These are phyloP conservation scores for Clarireedia monteithiana DNA, from an alignment of 2,329 filamentous ascomycete genomes.

Conservation along the genomic window DNA sequence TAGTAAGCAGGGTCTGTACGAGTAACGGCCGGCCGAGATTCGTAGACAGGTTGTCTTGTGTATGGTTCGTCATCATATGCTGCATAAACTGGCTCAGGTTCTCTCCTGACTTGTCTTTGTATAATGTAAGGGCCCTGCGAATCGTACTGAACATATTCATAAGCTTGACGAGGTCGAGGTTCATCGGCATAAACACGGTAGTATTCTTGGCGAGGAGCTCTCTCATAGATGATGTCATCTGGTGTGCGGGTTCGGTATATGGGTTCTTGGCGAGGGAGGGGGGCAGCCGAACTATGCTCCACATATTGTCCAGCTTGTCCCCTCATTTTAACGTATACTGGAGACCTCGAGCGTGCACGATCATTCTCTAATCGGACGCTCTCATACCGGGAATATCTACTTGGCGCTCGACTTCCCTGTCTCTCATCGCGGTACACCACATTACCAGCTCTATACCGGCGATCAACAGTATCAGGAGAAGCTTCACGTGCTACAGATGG, in stretches of 20 bases:
- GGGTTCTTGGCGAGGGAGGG: constrained; percentile 22
- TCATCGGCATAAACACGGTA: constrained; percentile 30
- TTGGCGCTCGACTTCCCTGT: constrained; percentile 25
- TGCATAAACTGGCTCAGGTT: constrained; percentile 27
- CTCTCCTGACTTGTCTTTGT: constrained; percentile 33
- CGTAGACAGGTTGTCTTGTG: constrained; percentile 24
- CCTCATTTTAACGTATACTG: constrained; percentile 28
- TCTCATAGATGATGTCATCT: constrained; percentile 27
- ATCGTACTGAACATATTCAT: constrained; percentile 41
- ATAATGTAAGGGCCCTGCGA: constrained; percentile 40
- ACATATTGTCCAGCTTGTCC: constrained; percentile 25
- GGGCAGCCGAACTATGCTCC: constrained; percentile 27
- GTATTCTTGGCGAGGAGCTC: constrained; percentile 29
- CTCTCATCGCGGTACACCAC: constrained; percentile 30
- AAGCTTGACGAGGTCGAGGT: constrained; percentile 25
- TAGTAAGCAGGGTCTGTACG: constrained; percentile 24
- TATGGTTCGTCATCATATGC: constrained; percentile 24
- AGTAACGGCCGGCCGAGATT: constrained; percentile 16
- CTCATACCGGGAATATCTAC: constrained; percentile 29
- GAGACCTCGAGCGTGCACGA: constrained; percentile 29
- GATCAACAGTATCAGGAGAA: constrained; percentile 28
- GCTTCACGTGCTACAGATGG: constrained; percentile 19
- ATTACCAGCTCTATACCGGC: constrained; percentile 27
- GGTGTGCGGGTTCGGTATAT: constrained; percentile 26
- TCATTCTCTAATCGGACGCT: constrained; percentile 29